These are phyloP conservation scores for Pezicula carpinea DNA, from an alignment of 2,329 filamentous ascomycete species.

Conservation along the genomic window DNA sequence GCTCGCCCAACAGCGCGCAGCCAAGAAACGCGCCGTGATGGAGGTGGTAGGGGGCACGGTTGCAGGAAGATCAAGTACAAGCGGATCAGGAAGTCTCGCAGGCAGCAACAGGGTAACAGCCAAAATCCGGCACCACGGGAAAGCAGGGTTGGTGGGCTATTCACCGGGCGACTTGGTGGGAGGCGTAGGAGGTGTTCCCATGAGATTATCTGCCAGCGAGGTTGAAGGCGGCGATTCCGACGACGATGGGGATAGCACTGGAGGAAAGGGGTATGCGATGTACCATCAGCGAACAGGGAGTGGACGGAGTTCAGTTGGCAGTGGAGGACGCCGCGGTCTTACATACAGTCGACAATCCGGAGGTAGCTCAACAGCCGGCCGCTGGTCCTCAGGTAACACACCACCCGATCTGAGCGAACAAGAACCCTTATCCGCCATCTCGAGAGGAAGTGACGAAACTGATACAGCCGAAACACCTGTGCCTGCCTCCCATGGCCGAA, in stretches of 20 bases:
- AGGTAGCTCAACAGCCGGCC: conserved; percentile 26
- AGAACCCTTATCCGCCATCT: too few relatives aligned
- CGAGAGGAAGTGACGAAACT: conserved; percentile 17
- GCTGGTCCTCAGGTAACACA: conserved; percentile 39
- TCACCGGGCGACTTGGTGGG: conserved; percentile 65
- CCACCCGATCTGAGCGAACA: conserved; percentile 30
- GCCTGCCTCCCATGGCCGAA: conserved; percentile 3
- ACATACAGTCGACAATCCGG: conserved; percentile 34
- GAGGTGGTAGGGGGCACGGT: conserved; percentile 66
- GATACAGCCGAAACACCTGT: conserved; percentile 24
- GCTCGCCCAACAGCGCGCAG: conserved; percentile 76
- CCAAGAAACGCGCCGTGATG: conserved; percentile 78
- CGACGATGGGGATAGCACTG: conserved; percentile 54
- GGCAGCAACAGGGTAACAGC: conserved; percentile 57
- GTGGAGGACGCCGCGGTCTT: conserved; percentile 31
- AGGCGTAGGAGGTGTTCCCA: conserved; percentile 73
- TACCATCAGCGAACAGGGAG: conserved; percentile 70
- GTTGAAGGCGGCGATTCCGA: conserved; percentile 85
- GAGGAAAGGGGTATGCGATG: conserved; percentile 38
- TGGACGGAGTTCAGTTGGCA: conserved; percentile 58
- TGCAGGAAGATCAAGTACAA: conserved; percentile 33
- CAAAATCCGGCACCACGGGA: conserved; percentile 86
- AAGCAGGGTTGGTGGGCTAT: conserved; percentile 72
- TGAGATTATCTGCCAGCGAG: conserved; percentile 91
- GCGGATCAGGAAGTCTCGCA: conserved; percentile 31